Conservation (phyloP, 768 basidiomycete species). For the Podaxis sp. region DNA sequence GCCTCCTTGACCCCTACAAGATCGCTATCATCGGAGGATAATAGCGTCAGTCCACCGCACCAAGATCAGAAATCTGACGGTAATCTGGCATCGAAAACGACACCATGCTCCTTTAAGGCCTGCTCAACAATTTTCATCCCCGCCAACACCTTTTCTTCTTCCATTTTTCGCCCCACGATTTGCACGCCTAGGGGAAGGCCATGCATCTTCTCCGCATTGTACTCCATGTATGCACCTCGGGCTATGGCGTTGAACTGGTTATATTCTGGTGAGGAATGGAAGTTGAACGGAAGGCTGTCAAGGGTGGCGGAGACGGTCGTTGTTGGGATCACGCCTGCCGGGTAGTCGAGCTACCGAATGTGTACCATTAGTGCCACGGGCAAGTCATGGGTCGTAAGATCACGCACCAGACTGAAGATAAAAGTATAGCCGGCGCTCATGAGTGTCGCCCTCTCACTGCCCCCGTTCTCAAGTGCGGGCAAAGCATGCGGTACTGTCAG, state of each 20-base stretch:
- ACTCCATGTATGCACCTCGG: constrained; percentile 45
- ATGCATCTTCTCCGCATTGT: constrained; percentile 62
- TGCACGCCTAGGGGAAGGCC: constrained; percentile 71
- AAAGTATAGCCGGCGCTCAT: constrained; percentile 64
- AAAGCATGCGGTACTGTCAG: constrained; percentile 62
- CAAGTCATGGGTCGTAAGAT: constrained; percentile 18
- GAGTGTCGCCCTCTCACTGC: constrained; percentile 51
- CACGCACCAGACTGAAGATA: constrained; percentile 64
- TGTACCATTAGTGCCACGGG: not conserved
- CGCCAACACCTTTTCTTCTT: constrained; percentile 73
- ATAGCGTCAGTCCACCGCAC: not conserved
- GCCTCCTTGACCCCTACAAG: not conserved
- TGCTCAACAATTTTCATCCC: constrained; percentile 59
- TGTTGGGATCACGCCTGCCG: constrained; percentile 61
- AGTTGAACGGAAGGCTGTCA: constrained; percentile 35
- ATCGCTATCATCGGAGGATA: not conserved
- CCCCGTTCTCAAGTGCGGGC: constrained; percentile 56
- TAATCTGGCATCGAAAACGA: not conserved
- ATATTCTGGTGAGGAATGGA: constrained; percentile 32
- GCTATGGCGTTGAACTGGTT: constrained; percentile 33
- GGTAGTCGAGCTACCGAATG: constrained; percentile 46
- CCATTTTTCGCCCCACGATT: constrained; percentile 57
- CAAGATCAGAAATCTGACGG: not conserved
- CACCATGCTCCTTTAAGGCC: constrained; percentile 25
- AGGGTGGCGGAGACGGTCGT: constrained; percentile 44